These are phyloP conservation scores for Heterobasidion occidentale DNA, from an alignment of 1,284 basidiomycete genomes.

Conservation along the genomic window DNA sequence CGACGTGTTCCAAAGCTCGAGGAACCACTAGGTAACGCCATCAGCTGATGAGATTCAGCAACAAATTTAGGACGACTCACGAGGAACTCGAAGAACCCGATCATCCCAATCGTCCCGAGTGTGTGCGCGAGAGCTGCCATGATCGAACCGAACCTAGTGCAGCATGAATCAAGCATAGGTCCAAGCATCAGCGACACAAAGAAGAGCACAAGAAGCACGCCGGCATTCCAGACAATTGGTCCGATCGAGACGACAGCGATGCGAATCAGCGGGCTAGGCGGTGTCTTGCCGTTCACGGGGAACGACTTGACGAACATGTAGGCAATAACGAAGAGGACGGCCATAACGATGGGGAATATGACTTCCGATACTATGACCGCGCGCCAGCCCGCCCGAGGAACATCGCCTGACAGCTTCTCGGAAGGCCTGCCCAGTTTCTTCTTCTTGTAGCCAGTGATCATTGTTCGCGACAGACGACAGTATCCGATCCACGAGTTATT, in stretches of 20 bases:
- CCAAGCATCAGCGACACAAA: slow-evolving; percentile 89
- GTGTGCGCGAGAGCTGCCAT: slow-evolving; percentile 87
- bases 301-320: slow-evolving; percentile 90
- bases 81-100: slow-evolving; percentile 93
- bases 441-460: slow-evolving; percentile 97
- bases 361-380: slow-evolving; percentile 86
- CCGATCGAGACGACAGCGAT: slow-evolving; percentile 92
- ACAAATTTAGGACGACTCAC: slow-evolving; percentile 38
- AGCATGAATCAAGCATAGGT: slow-evolving; percentile 80
- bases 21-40: slow-evolving; percentile 65
- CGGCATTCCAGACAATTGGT: slow-evolving; percentile 94
- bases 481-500: slow-evolving; percentile 98
- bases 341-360: slow-evolving; percentile 78
- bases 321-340: slow-evolving; percentile 77
- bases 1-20: slow-evolving; percentile 87
- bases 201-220: slow-evolving; percentile 81
- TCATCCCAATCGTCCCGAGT: slow-evolving; percentile 74
- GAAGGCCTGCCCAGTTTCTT: slow-evolving; percentile 92
- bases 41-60: slow-evolving; percentile 10
- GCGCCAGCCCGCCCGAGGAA: slow-evolving; percentile 86
- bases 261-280: slow-evolving; percentile 77
- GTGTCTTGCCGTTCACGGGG: slow-evolving; percentile 62
- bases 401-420: slow-evolving; percentile 88
- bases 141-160: slow-evolving; percentile 81
- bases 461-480: slow-evolving; percentile 88